Base-by-base conservation (phyloP, 164 flowering plant genomes). In the Magnolia kwangsiensis region DNA sequence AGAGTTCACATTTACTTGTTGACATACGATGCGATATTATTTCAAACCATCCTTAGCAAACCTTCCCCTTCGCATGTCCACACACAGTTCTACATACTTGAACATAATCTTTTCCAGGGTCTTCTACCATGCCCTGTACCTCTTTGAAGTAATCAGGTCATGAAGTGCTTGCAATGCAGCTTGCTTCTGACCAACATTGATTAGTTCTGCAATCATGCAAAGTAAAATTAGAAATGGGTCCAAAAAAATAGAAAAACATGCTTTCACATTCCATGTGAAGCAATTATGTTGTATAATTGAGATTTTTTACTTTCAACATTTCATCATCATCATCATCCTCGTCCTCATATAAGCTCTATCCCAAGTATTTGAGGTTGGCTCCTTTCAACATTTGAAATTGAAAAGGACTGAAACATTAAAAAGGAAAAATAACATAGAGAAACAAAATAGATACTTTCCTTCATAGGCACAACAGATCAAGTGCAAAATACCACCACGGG, bases 31-130 rank as follows among this genome's bases (percentile, higher is more conserved):
- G 2, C 99, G 90, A 71, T 94, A 96, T 63, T 96, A 98, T 73
- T 91, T 94, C 37, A 96, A 76, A 16, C 97, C 99, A 84, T 96
- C 99, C 83, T 94, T 96, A 2, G 99, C 98, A 88, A 82, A 89
- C 77, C 97, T 85, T 3, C 99, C 97, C 83, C 83, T 90, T 63
- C 90, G 81, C 93, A 96, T 80, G 59, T 94, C 99, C 51, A 96
- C 99, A 80, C 99, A 96, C 13, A 96, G 90, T 81, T 96, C 99
- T 0, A 96, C 87, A 84, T 92, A 92, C 82, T 92, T 94, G 80
- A 94, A 89, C 99, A 96, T 92, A 50, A 94, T 92, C 74, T 78
- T 86, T 51, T 96, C 99, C 67, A 89, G 91, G 2, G 95, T 79
- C 80, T 91, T 96, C 77, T 90, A 93, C 98, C 98, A 96, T 68